phyloP scores from a whole-genome alignment of 371 early-diverging fungal species.

The Rhizopus delemar region DNA sequence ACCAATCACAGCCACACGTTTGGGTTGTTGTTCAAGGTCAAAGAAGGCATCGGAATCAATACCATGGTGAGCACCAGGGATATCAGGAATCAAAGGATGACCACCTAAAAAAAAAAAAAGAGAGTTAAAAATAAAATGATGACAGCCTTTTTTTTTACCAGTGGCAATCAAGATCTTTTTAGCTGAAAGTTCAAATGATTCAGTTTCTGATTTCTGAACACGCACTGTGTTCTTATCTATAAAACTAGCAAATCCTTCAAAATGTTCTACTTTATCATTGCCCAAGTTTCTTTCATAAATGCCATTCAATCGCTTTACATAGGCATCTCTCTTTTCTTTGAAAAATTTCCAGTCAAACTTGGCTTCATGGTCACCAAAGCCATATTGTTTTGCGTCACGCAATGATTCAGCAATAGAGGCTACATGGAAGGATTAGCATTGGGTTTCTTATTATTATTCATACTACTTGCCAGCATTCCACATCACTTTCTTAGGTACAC shows the following conservation, averaged over 20 bases:
- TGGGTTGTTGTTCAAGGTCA: constrained; percentile 87
- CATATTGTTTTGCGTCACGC: constrained; percentile 85
- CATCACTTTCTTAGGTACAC: constrained; percentile 99
- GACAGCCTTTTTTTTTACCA: constrained; percentile 33
- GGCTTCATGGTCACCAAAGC: constrained; percentile 66
- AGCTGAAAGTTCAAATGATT: constrained; percentile 60
- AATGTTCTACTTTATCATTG: constrained; percentile 83
- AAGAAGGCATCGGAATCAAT: constrained; percentile 97
- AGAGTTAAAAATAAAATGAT: neutral
- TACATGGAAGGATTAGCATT: constrained; percentile 11
- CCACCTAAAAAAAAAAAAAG: constrained; percentile 52
- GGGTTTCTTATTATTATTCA: too few relatives aligned
- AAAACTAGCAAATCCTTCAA: constrained; percentile 87
- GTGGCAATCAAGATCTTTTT: constrained; percentile 90
- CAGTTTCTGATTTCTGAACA: constrained; percentile 55
- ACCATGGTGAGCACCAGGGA: constrained; percentile 86
- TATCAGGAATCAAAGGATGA: constrained; percentile 69
- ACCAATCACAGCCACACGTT: constrained; percentile 87
- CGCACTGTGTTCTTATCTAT: constrained; percentile 72
- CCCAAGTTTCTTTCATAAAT: constrained; percentile 91
- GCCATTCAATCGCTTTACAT: constrained; percentile 92
- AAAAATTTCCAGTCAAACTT: constrained; percentile 73
- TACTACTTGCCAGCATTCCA: constrained; percentile 79
- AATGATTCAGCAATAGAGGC: constrained; percentile 87
- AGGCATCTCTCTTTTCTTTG: constrained; percentile 92